Conservation (phyloP, 2,329 filamentous ascomycete genomes). For the Hymenotorrendiella dingleyae region DNA sequence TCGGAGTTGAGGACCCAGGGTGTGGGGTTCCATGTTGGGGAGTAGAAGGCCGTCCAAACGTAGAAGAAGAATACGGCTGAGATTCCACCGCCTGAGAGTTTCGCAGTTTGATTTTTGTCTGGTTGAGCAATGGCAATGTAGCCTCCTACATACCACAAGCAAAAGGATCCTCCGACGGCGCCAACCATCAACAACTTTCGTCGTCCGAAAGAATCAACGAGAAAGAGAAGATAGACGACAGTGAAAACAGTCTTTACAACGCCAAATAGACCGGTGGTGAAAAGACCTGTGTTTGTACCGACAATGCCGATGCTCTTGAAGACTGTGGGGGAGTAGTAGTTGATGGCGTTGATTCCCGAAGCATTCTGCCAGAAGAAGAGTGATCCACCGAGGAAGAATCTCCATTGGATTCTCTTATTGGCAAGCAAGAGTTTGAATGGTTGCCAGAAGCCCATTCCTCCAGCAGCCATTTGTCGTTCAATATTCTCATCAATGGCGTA, state of each 20-base stretch:
- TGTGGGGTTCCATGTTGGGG: constrained; percentile 65
- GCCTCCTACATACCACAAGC: constrained; percentile 59
- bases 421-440: constrained; percentile 54
- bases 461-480: constrained; percentile 54
- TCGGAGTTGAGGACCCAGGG: constrained; percentile 73
- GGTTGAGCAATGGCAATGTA: constrained; percentile 50
- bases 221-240: constrained; percentile 61
- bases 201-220: constrained; percentile 60
- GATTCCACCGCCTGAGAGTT: constrained; percentile 37
- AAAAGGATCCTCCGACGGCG: constrained; percentile 53
- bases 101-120: constrained; percentile 26
- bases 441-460: constrained; percentile 70
- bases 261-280: constrained; percentile 72
- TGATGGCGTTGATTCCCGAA: constrained; percentile 71
- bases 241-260: constrained; percentile 68
- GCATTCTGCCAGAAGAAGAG: constrained; percentile 79
- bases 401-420: constrained; percentile 56
- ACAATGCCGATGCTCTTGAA: constrained; percentile 57
- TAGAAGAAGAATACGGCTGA: constrained; percentile 68
- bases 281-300: constrained; percentile 49
- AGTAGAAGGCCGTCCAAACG: constrained; percentile 68
- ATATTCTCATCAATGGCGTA: constrained; percentile 64
- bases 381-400: constrained; percentile 66
- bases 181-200: constrained; percentile 61
- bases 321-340: constrained; percentile 67